Base-by-base conservation (phyloP, 192 early-diverging fungal genomes). In the Spizellomyces punctatus region DNA sequence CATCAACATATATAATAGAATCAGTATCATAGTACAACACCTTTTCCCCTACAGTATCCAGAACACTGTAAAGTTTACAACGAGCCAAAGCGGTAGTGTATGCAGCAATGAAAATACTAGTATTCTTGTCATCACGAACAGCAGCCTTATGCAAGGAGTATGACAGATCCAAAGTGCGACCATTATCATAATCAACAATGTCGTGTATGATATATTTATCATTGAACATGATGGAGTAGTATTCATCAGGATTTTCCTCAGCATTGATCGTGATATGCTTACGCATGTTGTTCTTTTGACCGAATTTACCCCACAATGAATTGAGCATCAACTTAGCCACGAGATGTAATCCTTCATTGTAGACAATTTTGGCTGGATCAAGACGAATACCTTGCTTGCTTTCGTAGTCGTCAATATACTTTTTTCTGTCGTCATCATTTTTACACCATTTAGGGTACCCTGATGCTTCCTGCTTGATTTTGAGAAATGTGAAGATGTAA, bases 371-470 rank as follows among this genome's bases (percentile, higher is more conserved):
- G 50, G 10, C 50, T 12, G 50, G 50, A 52, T 52, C n/a, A 10
- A 52, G n/a, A 10, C 50, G 10, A n/a, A 52, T 52, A 52, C 50
- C 50, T n/a, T 52, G 50, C 10, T 52, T 10, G 10, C n/a, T 52
- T n/a, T 52, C 50, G n/a, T 52, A 52, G 50, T 52, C 50, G n/a
- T 52, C n/a, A n/a, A 52, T 52, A 52, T 52, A 52, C 50, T 52
- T 52, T 52, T 52, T n/a, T n/a, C n/a, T 52, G n/a, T 52, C 10
- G 50, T 10, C 50, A 52, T 52, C 50, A n/a, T 10, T 52, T 52
- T 52, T 52, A 52, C 50, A 52, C 50, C n/a, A 10, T 52, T 52
- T 52, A 12, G 50, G 50, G 10, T n/a, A 52, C 50, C 50, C 50
- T n/a, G 50, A 52, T 52, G 50, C 50, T 52, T 52, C 50, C 50